These are phyloP conservation scores for Codiaeum variegatum DNA, from an alignment of 441 rosid genomes.

Conservation along the genomic window DNA sequence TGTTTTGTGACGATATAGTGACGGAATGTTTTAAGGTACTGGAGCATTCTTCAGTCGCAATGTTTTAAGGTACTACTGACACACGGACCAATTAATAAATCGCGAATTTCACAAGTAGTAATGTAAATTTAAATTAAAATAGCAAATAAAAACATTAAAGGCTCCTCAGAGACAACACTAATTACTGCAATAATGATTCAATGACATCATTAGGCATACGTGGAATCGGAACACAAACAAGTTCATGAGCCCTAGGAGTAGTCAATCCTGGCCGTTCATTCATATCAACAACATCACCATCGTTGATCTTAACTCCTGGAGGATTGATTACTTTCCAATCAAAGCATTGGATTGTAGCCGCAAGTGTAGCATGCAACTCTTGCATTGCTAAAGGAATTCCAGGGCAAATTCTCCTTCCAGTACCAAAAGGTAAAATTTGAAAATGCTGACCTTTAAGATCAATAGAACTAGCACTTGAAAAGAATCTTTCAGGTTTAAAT, in stretches of 20 bases:
- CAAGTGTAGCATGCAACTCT: slow-evolving; percentile 24
- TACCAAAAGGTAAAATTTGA: slow-evolving; percentile 38
- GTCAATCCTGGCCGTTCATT: slow-evolving; percentile 32
- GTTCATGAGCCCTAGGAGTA: slow-evolving; percentile 30
- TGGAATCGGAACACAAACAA: slow-evolving; percentile 23
- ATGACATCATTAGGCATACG: slow-evolving; percentile 7
- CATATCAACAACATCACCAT: slow-evolving; percentile 23
- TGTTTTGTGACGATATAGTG: no score
- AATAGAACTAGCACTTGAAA: background rate
- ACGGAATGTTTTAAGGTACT: no score
- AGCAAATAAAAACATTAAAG: no score
- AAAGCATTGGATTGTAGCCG: slow-evolving; percentile 41
- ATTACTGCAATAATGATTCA: background rate
- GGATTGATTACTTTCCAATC: slow-evolving; percentile 24
- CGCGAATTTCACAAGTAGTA: no score
- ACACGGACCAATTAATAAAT: no score
- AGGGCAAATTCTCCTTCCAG: slow-evolving; percentile 41
- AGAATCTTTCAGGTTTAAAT: slow-evolving; percentile 32
- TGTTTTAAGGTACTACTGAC: no score
- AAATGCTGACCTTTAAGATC: slow-evolving; percentile 35
- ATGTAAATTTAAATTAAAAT: no score
- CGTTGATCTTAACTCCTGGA: background rate
- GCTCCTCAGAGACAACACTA: background rate
- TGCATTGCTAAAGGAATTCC: slow-evolving; percentile 32
- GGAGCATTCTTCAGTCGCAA: no score